These are phyloP conservation scores for Collybia mongolica DNA, from an alignment of 768 basidiomycete genomes.

Conservation along the genomic window DNA sequence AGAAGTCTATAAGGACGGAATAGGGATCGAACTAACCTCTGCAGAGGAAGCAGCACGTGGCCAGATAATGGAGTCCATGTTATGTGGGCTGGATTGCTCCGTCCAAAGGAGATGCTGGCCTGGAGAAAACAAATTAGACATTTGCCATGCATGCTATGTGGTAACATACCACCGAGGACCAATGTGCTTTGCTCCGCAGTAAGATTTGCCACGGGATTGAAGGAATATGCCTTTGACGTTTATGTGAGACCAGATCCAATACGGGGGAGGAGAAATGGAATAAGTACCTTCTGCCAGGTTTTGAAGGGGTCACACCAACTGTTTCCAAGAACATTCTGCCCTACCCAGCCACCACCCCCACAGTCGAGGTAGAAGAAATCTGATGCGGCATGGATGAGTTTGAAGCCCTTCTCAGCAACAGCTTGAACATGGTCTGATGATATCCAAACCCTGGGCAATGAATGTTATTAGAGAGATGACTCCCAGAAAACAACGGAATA, in stretches of 20 bases:
- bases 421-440: constrained; percentile 57
- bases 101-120: constrained; percentile 72
- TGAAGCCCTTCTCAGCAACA: constrained; percentile 60
- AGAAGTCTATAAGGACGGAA: too few relatives aligned
- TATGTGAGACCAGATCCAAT: background rate
- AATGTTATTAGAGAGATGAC: constrained; percentile 4
- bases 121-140: constrained; percentile 13
- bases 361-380: constrained; percentile 85
- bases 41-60: constrained; percentile 70
- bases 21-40: constrained; percentile 39
- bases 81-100: constrained; percentile 66
- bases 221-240: constrained; percentile 51
- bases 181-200: constrained; percentile 47
- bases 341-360: constrained; percentile 72
- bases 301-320: constrained; percentile 83
- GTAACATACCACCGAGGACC: constrained; percentile 61
- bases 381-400: constrained; percentile 66
- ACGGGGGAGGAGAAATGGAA: background rate
- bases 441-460: constrained; percentile 61
- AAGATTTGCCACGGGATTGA: constrained; percentile 67
- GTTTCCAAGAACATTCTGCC: constrained; percentile 41
- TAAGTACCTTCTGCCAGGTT: constrained; percentile 66
- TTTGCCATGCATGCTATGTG: background rate
- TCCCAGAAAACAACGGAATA: background rate
- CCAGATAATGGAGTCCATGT: constrained; percentile 69